Evolutionary conservation across 345 rosid species (phyloP), one percentile per base, ranked within the genome.

Genomic region (Trapa incisa): DNA sequence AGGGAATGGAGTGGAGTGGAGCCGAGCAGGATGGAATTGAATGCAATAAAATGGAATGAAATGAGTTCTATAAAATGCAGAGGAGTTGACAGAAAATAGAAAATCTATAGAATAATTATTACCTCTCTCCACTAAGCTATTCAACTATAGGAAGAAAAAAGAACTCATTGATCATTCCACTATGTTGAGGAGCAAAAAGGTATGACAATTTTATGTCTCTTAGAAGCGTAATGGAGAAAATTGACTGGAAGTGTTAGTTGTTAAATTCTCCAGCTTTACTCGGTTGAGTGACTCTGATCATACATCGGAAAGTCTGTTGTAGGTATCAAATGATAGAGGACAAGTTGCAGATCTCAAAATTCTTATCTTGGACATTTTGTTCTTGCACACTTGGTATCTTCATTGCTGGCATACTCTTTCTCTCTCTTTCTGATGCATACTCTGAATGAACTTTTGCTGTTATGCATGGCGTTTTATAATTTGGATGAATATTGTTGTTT

Each of bases 281-380:
- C 38, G 10, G 11, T 33, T 58, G 37, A 58, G 13, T 58, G 63
- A 35, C 37, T 42, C 52, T 22, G 29, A 42, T 65, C 52, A 65
- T 37, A 4, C 9, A 7, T 42, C 43, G 63, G 67, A 39, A 53
- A 58, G 68, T 41, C 17, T 52, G 65, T 71, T 48, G 65, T 53
- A 92, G 96, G 97, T 87, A 88, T 71, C 54, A 78, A 71, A 72
- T 90, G 71, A 88, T 93, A 15, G 89, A 93, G 73, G 97, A 90
- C 71, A 83, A 90, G 76, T 70, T 93, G 69, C 75, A 79, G 47
- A 75, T 93, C 68, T 93, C 98, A 13, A 79, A 71, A 39, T 93
- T 84, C 77, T 77, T 93, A 71, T 88, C 92, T 7, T 93, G 98
- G 97, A 90, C 96, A 47, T 90, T 93, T 72, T 90, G 98, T 80